Base-by-base conservation (phyloP, 1,284 basidiomycete species). In the Lignosus rhinocerotis region DNA sequence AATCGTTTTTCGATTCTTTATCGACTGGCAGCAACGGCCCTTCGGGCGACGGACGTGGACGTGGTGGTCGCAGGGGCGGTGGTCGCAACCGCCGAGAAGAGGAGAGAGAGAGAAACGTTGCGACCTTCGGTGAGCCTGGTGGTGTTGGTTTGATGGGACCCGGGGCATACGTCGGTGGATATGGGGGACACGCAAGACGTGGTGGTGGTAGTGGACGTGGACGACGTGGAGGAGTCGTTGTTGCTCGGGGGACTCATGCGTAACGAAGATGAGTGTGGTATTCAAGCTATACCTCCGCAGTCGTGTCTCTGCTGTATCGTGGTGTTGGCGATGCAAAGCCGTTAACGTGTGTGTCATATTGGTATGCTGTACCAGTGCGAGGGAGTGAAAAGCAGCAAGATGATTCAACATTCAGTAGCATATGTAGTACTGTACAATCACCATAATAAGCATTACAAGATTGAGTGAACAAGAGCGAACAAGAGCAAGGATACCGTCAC, bases 111-210 rank as follows among this genome's bases (percentile, higher is more conserved):
- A 82, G 82, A 72, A 92, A 92, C 66, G 82, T 92, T 7, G 87
- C 87, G 34, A 92, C 90, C 12, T 92, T 92, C 77, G 90, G 90
- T 5, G 90, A 92, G 70, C 86, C 90, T 6, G 89, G 89, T 16
- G 87, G 86, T 57, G 81, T 88, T 30, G 87, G 88, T 10, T 70
- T 90, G 51, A 80, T 90, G 78, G 88, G 89, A 0, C 87, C 87
- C 21, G 80, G 80, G 51, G 80, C 78, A 19, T 83, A 83, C 63
- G 80, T 82, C 12, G 75, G 77, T 53, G 81, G 82, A 1, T 82
- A 79, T 76, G 81, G 81, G 45, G 80, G 81, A 3, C 78, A 79
- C 66, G 76, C 80, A 38, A 63, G 80, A 53, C 64, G 83, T 48
- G 72, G 85, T 57, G 72, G 80, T 48, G 70, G 53, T 17, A 63